Percentiles rank a stretch among this genome's conserved stretches.
These are phyloP conservation scores for Stellera chamaejasme DNA, from an alignment of 345 rosid genomes.

Conservation along the genomic window DNA sequence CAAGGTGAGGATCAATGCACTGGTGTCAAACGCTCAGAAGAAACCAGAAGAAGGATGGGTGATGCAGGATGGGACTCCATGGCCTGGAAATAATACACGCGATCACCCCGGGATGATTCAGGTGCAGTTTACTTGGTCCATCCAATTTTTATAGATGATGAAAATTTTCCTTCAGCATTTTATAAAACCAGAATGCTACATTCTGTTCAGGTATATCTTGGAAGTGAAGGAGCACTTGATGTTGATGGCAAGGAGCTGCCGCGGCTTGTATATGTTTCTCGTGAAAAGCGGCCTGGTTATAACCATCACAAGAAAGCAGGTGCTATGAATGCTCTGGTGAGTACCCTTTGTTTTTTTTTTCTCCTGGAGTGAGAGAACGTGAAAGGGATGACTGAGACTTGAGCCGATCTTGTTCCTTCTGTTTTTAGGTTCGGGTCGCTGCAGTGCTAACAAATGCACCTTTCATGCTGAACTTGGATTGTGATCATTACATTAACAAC, in stretches of 20 bases:
- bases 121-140: slow-evolving; percentile 26
- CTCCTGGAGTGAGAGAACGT: neutral
- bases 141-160: neutral
- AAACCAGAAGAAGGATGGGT: slow-evolving; percentile 99
- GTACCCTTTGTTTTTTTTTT: slow-evolving; percentile 7
- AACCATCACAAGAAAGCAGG: slow-evolving; percentile 98
- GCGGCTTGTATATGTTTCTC: slow-evolving; percentile 83
- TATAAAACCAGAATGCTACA: neutral
- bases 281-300: slow-evolving; percentile 96
- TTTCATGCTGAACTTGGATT: slow-evolving; percentile 81
- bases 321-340: slow-evolving; percentile 94
- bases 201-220: slow-evolving; percentile 70
- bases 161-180: neutral
- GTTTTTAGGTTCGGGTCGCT: slow-evolving; percentile 75
- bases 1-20: slow-evolving; percentile 82
- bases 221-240: slow-evolving; percentile 87
- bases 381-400: neutral
- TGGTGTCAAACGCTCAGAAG: slow-evolving; percentile 93
- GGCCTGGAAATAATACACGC: slow-evolving; percentile 99
- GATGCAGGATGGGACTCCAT: slow-evolving; percentile 98
- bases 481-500: slow-evolving; percentile 95
- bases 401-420: neutral
- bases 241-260: slow-evolving; percentile 92
- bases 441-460: slow-evolving; percentile 97
- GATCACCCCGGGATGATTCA: slow-evolving; percentile 99